These are phyloP conservation scores for Termitomyces heimii DNA, from an alignment of 768 basidiomycete genomes.

Conservation along the genomic window DNA sequence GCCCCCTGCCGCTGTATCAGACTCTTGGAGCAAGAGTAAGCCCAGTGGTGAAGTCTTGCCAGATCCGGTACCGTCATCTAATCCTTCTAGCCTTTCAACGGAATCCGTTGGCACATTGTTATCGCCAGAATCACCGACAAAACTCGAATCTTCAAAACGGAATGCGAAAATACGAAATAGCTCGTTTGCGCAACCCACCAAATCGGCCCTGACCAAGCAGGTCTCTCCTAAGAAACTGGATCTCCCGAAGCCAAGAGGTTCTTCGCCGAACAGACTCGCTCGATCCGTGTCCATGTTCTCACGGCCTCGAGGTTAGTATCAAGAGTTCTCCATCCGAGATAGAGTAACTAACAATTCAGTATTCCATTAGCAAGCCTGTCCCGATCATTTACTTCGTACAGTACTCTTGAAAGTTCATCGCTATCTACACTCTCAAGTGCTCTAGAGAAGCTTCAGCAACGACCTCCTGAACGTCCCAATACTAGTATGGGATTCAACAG, in stretches of 20 bases:
- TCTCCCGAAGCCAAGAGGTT: conserved; percentile 17
- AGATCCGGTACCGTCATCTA: conserved; percentile 11
- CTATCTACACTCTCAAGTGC: conserved; percentile 64
- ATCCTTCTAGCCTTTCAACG: conserved; percentile 9
- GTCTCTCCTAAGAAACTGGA: conserved; percentile 2
- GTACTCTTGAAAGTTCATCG: conserved; percentile 29
- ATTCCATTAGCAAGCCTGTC: conserved; percentile 13
- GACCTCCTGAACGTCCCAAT: conserved; percentile 59
- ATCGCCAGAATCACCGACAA: conserved; percentile 28
- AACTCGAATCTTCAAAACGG: conserved; percentile 17
- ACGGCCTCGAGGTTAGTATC: conserved; percentile 23
- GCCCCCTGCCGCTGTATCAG: background rate
- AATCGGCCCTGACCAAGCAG: conserved; percentile 17
- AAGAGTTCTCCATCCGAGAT: background rate
- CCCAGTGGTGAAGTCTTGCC: background rate
- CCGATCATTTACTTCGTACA: conserved; percentile 20
- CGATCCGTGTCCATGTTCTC: conserved; percentile 24
- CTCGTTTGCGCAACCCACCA: conserved; percentile 14
- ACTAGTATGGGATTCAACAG: conserved; percentile 65
- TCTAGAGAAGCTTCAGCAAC: conserved; percentile 63
- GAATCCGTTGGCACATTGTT: conserved; percentile 5
- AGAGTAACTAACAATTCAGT: background rate
- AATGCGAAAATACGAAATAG: background rate
- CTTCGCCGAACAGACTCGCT: conserved; percentile 27
- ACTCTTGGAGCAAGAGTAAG: background rate